phyloP scores from a whole-genome alignment of 140 eudicot species.

The Cichorium intybus region DNA sequence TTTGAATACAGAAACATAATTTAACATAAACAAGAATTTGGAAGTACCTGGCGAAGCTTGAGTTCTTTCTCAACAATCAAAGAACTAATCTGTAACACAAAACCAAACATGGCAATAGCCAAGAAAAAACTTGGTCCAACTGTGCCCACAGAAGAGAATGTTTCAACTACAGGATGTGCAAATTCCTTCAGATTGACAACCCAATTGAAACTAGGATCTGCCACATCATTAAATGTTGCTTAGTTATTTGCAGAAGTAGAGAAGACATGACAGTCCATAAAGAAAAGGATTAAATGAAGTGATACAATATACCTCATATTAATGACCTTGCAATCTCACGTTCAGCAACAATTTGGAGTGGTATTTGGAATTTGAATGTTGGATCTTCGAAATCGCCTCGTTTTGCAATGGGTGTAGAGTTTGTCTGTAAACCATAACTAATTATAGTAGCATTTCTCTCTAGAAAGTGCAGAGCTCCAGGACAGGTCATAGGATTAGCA shows the following conservation, averaged over 20 bases:
- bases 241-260: slow-evolving; percentile 9
- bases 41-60: slow-evolving; percentile 87
- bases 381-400: slow-evolving; percentile 74
- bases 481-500: slow-evolving; percentile 61
- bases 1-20: neutral
- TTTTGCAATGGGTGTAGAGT: slow-evolving; percentile 58
- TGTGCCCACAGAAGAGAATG: slow-evolving; percentile 58
- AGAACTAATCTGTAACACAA: slow-evolving; percentile 72
- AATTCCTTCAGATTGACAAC: slow-evolving; percentile 71
- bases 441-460: slow-evolving; percentile 71
- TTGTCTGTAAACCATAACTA: slow-evolving; percentile 86
- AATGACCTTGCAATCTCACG: slow-evolving; percentile 92
- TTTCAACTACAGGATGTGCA: slow-evolving; percentile 72
- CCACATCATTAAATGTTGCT: slow-evolving; percentile 9
- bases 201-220: slow-evolving; percentile 83
- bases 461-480: slow-evolving; percentile 86
- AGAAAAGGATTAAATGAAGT: neutral
- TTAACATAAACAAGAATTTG: slow-evolving; percentile 22
- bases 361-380: slow-evolving; percentile 75
- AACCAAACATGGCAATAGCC: slow-evolving; percentile 88
- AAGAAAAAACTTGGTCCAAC: slow-evolving; percentile 82
- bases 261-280: neutral
- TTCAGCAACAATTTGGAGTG: slow-evolving; percentile 94
- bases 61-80: slow-evolving; percentile 87
- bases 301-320: slow-evolving; percentile 55